Evolutionary conservation across 305 asterid species (phyloP), one percentile per base, ranked within the genome.

Genomic region (Fraxinus velutina): DNA sequence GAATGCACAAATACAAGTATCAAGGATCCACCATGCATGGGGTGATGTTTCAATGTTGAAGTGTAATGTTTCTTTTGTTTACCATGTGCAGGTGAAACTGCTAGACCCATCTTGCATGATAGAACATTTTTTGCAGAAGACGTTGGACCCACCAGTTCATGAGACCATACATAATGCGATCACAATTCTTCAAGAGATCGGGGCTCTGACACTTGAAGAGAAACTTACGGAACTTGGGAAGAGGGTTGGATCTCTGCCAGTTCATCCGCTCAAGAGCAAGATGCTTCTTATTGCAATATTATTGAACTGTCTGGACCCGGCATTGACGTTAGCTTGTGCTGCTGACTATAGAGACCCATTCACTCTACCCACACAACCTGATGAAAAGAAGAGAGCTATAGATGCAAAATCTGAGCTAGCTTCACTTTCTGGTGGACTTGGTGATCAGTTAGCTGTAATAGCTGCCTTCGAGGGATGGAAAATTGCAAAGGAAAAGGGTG

Each of bases 391-490:
- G 85, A 90, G 37, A 89, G 98, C 98, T 76, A 79, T 88, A 77
- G 86, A 89, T 77, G 98, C 98, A 75, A 91, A 85, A 88, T 78
- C 84, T 57, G 96, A 96, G 83, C 86, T 96, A 70, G 98, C 97
- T 80, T 93, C 98, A 4, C 80, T 86, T 27, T 91, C 87, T 57
- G 98, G 98, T 75, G 98, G 99, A 73, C 82, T 77, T 32, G 90
- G 99, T 32, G 98, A 96, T 84, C 99, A 96, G 80, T 86, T 96
- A 85, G 98, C 98, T 76, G 84, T 93, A 78, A 86, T 96, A 62
- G 98, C 98, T 21, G 99, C 98, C 47, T 96, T 91, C 42, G 96
- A 96, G 66, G 89, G 94, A 88, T 96, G 98, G 99, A 87, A 81
- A 84, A 83, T 37, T 76, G 97, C 99, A 0, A 90, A 84, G 86